Evolutionary conservation across 768 basidiomycete genomes (phyloP), one percentile per base, ranked within the genome.

Genomic region (Trichaptum fuscoviolaceum): DNA sequence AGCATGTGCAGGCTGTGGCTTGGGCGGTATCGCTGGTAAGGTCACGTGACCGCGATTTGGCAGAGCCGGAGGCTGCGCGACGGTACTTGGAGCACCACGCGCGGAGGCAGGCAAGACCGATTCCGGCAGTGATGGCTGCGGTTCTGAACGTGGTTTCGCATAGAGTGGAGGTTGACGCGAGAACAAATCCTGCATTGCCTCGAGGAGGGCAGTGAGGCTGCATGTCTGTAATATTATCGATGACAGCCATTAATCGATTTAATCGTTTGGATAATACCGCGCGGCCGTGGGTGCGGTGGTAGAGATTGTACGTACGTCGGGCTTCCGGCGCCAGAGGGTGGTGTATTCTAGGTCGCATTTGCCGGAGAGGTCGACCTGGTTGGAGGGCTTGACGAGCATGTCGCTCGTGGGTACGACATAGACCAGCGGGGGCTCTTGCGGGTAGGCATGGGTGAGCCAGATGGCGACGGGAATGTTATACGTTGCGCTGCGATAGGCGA

Each of bases 391-490:
- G 71, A 99, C 87, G 67, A 95, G 88, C 89, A 99, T 94, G 72
- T 92, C 89, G 64, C 81, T 84, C 1, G 94, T 97, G 35, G 97
- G 96, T 15, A 94, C 91, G 70, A 99, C 95, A 79, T 94, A 98
- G 24, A 83, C 83, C 72, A 99, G 84, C 24, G 97, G 97, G 0
- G 95, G 88, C 15, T 81, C 80, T 58, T 83, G 81, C 3, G 96
- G 96, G 73, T 95, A 98, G 57, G 93, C 92, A 63, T 84, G 83
- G 2, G 94, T 83, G 57, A 99, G 70, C 95, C 96, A 99, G 68
- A 96, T 70, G 15, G 91, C 87, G 71, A 99, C 77, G 3, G 97
- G 97, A 71, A 99, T 98, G 76, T 99, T 94, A 82, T 99, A 99
- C 1, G 89, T 82, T 0, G 86, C 78, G 1, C 81, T 77, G 62